phyloP scores from a whole-genome alignment of 2,329 filamentous ascomycete genomes.

The Colletotrichum incanum region DNA sequence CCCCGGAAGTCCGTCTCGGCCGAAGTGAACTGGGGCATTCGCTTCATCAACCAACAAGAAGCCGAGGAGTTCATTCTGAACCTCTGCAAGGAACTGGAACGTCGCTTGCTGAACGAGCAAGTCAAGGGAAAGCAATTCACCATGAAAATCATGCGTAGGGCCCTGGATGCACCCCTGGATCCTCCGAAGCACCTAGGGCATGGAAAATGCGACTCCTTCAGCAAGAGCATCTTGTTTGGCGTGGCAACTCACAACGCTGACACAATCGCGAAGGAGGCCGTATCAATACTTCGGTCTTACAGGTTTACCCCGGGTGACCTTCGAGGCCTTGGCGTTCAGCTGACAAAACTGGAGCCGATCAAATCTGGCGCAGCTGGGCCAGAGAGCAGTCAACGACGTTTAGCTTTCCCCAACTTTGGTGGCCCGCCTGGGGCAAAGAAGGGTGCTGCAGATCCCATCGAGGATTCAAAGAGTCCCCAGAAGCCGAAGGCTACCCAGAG shows the following conservation, averaged over 20 bases:
- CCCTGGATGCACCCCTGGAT: slow-evolving; percentile 89
- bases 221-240: slow-evolving; percentile 87
- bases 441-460: slow-evolving; percentile 63
- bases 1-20: slow-evolving; percentile 95
- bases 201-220: slow-evolving; percentile 94
- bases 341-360: slow-evolving; percentile 90
- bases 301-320: slow-evolving; percentile 92
- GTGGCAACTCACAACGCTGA: slow-evolving; percentile 85
- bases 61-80: slow-evolving; percentile 93
- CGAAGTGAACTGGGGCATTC: slow-evolving; percentile 98
- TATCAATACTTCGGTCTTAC: slow-evolving; percentile 87
- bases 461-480: slow-evolving; percentile 59
- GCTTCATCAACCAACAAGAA: slow-evolving; percentile 92
- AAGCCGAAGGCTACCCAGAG: slow-evolving; percentile 51
- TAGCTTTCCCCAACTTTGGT: slow-evolving; percentile 78
- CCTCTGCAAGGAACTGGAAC: slow-evolving; percentile 87
- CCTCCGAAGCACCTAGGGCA: slow-evolving; percentile 95
- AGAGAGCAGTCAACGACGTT: slow-evolving; percentile 83
- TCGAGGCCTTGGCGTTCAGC: slow-evolving; percentile 91
- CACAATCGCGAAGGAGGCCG: slow-evolving; percentile 83
- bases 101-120: slow-evolving; percentile 83
- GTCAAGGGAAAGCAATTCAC: slow-evolving; percentile 92
- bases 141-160: slow-evolving; percentile 93
- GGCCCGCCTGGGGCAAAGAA: slow-evolving; percentile 58
- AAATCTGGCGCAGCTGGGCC: slow-evolving; percentile 70